These are phyloP conservation scores for Fusarium tricinctum DNA, from an alignment of 2,329 filamentous ascomycete species.

Conservation along the genomic window DNA sequence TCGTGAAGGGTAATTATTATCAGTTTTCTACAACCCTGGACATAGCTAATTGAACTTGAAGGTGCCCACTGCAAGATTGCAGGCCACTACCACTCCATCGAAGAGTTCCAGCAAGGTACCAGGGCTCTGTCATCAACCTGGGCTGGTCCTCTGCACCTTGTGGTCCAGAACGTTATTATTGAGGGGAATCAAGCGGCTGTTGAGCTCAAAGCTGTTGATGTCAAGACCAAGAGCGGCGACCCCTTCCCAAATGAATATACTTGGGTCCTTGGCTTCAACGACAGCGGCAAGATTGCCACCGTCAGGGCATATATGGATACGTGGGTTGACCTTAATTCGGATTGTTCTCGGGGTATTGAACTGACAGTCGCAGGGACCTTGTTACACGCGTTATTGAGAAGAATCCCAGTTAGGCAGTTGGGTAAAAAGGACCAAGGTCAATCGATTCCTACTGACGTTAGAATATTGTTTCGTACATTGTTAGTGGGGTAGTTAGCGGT, in stretches of 20 bases:
- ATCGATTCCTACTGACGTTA: no score
- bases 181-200: conserved; percentile 1
- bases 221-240: not conserved
- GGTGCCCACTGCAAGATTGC: conserved; percentile 3
- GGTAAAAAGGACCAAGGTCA: no score
- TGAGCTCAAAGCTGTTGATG: not conserved
- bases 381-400: conserved; percentile 10
- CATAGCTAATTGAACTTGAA: not conserved
- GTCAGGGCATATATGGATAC: conserved; percentile 12
- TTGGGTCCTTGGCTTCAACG: not conserved
- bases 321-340: not conserved
- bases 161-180: not conserved
- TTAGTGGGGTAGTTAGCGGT: no score
- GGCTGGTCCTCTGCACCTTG: conserved; percentile 8
- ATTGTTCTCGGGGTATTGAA: not conserved
- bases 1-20: not conserved
- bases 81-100: conserved; percentile 3
- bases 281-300: conserved; percentile 1
- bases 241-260: not conserved
- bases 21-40: no score
- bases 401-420: not conserved
- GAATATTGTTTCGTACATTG: no score
- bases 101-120: conserved; percentile 6
- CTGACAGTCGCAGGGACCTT: not conserved
- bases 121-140: not conserved